Conservation (phyloP, 345 rosid species). For the Lenwebbia sp. region DNA sequence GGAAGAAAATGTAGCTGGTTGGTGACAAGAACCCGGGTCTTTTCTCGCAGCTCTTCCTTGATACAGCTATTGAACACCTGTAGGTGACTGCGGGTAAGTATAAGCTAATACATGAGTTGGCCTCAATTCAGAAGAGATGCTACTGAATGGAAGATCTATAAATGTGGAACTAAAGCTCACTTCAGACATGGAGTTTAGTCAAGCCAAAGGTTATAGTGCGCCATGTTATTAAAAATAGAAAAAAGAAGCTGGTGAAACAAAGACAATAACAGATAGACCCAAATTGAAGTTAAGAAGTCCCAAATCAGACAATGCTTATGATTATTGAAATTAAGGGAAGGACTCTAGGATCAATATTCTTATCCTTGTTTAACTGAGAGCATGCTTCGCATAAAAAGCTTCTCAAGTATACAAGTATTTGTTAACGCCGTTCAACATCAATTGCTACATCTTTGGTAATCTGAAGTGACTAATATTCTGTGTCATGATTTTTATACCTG, state of each 20-base stretch:
- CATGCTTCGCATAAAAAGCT: background rate
- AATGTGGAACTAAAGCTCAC: background rate
- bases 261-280: background rate
- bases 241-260: background rate
- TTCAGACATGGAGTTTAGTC: background rate
- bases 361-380: background rate
- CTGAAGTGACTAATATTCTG: background rate
- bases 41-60: no score
- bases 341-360: background rate
- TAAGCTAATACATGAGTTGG: background rate
- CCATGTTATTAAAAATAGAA: background rate
- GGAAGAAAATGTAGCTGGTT: no score
- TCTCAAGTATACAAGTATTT: background rate
- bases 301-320: background rate
- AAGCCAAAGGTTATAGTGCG: background rate
- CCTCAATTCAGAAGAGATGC: background rate
- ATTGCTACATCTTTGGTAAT: background rate
- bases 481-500: slow-evolving; percentile 37
- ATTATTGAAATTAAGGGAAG: background rate
- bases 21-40: no score
- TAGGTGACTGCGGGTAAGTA: background rate
- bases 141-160: background rate
- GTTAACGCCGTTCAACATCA: background rate
- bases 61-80: no score
- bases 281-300: background rate